Conservation (phyloP, 495 filamentous ascomycete genomes). For the Podospora pseudocomata region DNA sequence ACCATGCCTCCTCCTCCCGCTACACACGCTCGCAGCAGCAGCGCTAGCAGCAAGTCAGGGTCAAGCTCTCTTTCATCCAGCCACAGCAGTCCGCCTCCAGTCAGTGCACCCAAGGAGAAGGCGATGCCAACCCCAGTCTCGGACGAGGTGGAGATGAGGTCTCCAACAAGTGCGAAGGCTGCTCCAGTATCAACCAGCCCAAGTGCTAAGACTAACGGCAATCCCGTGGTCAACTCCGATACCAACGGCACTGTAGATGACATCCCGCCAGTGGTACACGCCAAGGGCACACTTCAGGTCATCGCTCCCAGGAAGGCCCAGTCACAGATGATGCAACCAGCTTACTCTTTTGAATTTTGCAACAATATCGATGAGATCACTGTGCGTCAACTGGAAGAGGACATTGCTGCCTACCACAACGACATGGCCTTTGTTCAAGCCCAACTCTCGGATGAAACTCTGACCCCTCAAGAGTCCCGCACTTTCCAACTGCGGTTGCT, state of each 20-base stretch:
- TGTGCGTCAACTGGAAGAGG: constrained; percentile 41
- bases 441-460: constrained; percentile 30
- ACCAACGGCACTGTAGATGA: constrained; percentile 5
- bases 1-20: constrained; percentile 2
- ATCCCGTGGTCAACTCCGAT: background rate
- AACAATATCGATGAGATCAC: constrained; percentile 39
- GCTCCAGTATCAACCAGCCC: background rate
- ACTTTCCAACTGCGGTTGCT: constrained; percentile 40
- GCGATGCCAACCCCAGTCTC: background rate
- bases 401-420: constrained; percentile 40
- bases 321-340: background rate
- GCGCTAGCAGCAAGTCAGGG: background rate
- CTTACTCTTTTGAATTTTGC: constrained; percentile 15
- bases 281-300: background rate
- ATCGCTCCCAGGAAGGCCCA: background rate
- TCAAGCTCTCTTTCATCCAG: constrained; percentile 8
- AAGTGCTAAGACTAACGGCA: background rate
- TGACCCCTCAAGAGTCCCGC: constrained; percentile 42
- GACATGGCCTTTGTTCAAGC: constrained; percentile 39
- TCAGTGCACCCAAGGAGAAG: background rate
- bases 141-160: background rate
- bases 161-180: background rate
- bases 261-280: background rate
- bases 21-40: background rate
- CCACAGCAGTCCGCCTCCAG: constrained; percentile 8